Conservation (phyloP, 192 early-diverging fungal genomes). For the Coemansia nantahalensis region DNA sequence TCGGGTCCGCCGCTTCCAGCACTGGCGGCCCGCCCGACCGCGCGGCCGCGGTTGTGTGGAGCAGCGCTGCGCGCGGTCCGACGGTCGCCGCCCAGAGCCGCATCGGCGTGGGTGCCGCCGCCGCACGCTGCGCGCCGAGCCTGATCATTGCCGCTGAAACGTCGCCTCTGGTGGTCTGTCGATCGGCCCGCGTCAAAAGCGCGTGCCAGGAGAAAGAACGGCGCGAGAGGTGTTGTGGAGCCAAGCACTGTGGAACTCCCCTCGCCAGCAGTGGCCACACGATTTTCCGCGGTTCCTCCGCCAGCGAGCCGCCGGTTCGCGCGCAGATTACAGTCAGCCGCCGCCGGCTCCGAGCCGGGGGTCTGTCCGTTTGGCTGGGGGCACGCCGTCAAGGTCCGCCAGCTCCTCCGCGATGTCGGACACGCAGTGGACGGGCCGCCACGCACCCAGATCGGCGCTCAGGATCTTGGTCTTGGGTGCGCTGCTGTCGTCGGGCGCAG, state of each 20-base stretch:
- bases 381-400: background rate
- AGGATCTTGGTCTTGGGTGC: conserved; percentile 14
- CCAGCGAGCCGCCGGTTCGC: too few species aligned
- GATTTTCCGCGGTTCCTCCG: too few species aligned
- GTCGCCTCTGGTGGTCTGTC: too few species aligned
- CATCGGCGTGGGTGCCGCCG: background rate
- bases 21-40: background rate
- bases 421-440: conserved; percentile 1
- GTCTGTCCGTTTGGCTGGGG: too few species aligned
- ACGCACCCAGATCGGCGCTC: background rate
- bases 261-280: too few species aligned
- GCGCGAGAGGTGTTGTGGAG: too few species aligned
- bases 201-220: too few species aligned
- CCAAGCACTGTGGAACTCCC: too few species aligned
- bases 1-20: conserved; percentile 24
- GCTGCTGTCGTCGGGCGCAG: background rate
- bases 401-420: conserved; percentile 17
- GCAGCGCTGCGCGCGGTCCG: background rate
- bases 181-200: too few species aligned
- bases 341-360: too few species aligned
- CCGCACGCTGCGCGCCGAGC: background rate
- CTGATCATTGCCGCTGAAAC: too few species aligned
- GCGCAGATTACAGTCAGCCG: too few species aligned
- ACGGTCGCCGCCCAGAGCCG: background rate
- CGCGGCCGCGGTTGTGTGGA: conserved; percentile 2